phyloP scores from a whole-genome alignment of 2,329 filamentous ascomycete species.

The Fusarium lyarnte region DNA sequence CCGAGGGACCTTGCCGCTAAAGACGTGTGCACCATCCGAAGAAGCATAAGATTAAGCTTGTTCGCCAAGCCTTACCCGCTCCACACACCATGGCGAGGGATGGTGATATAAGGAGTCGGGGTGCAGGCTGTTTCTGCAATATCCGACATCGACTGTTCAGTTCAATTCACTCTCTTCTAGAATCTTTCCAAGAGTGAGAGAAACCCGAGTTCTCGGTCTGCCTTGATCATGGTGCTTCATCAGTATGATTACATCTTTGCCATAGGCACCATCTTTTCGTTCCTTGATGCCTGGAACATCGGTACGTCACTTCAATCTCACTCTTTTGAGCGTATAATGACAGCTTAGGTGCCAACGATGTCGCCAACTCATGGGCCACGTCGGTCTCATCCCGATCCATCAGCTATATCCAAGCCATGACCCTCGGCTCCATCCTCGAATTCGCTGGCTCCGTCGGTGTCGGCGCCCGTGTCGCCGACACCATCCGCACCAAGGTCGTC shows the following conservation, averaged over 20 bases:
- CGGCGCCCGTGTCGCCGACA: constrained; percentile 68
- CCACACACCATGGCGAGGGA: constrained; percentile 24
- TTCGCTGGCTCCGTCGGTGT: constrained; percentile 69
- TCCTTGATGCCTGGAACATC: constrained; percentile 73
- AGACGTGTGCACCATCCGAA: constrained; percentile 3
- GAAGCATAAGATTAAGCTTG: constrained; percentile 44
- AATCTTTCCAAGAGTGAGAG: background rate
- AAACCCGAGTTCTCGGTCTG: constrained; percentile 11
- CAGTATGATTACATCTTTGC: constrained; percentile 73
- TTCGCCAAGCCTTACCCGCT: constrained; percentile 34
- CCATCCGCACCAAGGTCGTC: constrained; percentile 70
- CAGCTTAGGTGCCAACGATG: constrained; percentile 60
- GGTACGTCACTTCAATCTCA: constrained; percentile 48
- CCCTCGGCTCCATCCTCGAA: constrained; percentile 67
- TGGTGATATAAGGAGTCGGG: constrained; percentile 36
- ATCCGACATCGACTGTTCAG: constrained; percentile 5
- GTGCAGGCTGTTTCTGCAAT: background rate
- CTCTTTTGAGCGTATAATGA: background rate
- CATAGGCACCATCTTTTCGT: constrained; percentile 71
- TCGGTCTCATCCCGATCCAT: constrained; percentile 76
- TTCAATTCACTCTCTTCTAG: constrained; percentile 16
- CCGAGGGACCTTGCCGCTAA: background rate
- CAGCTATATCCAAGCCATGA: constrained; percentile 68
- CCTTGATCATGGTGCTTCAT: constrained; percentile 45
- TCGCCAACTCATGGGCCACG: constrained; percentile 81